Evolutionary conservation across 495 filamentous ascomycete species (phyloP).

Genomic region (Cairneyella variabilis): DNA sequence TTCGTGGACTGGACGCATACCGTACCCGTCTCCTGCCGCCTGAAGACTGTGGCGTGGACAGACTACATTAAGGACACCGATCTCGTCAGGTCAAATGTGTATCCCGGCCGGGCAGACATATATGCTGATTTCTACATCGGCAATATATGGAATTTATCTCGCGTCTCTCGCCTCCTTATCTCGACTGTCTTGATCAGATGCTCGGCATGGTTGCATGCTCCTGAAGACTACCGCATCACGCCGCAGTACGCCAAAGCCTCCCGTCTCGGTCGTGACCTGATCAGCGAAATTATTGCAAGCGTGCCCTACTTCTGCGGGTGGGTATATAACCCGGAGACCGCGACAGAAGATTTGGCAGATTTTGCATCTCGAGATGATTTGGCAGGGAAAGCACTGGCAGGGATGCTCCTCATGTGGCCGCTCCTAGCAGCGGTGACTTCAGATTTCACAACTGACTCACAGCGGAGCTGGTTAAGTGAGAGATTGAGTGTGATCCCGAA

Average conservation of each 20-base stretch:
- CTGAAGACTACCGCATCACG: not conserved
- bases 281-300: not conserved
- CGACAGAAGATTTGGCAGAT: not conserved
- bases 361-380: not conserved
- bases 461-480: not conserved
- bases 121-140: not conserved
- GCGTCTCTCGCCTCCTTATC: not conserved
- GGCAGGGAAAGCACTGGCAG: not conserved
- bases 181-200: not conserved
- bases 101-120: not conserved
- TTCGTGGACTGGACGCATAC: not conserved
- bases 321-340: not conserved
- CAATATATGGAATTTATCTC: not conserved
- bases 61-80: not conserved
- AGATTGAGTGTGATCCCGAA: not conserved
- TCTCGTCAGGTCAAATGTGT: not conserved
- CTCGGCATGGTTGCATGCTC: not conserved
- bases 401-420: not conserved
- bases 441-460: not conserved
- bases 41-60: not conserved
- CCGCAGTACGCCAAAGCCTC: not conserved
- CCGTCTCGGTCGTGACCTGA: not conserved
- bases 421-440: not conserved
- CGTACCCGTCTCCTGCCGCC: not conserved
- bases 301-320: not conserved